Base-by-base conservation (phyloP, 768 basidiomycete genomes). In the Lactarius evosmus region DNA sequence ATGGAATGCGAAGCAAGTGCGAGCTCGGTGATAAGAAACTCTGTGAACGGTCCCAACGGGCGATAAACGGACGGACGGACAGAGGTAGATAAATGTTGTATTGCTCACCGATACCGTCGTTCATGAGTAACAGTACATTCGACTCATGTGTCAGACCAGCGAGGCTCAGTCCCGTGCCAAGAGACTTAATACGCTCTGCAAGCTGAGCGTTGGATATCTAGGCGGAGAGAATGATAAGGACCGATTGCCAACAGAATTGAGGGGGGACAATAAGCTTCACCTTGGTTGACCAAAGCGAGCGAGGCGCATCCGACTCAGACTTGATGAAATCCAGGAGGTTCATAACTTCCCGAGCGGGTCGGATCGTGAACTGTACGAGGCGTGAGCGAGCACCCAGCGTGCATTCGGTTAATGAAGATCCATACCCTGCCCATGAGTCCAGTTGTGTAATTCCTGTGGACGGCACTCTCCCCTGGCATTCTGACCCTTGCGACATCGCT, bases 361-460 rank as follows among this genome's bases (percentile, higher is more conserved):
- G 79, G 56, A 85, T 67, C 22, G 91, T 87, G 69, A 94, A 89
- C 92, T 94, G 70, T 9, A 54, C 70, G 27, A 64, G 25, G 38
- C n/a, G 11, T 46, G 46, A 40, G 32, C 41, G 51, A 11, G 27
- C 7, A 7, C 50, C 69, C 51, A 67, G n/a, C 46, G 51, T 36
- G 2, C 54, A 56, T 22, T 3, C 14, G 36, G 53, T 32, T 36
- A 56, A 29, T 58, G 51, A 22, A 51, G 32, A 78, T 84, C 74
- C 12, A 22, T 75, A 87, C 93, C 78, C 88, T 85, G 70, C 84
- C 94, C 84, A 85, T 82, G 62, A 91, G 78, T 16, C 91, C 91
- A 29, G 89, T 93, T 16, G 89, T 84, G 79, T 95, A 97, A 77
- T 91, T 93, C 70, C 95, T 84, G 74, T 95, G 96, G 17, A 95